Percentiles rank a stretch among this genome's conserved stretches.
These are phyloP conservation scores for Lentinula novae-zelandiae DNA, from an alignment of 1,284 basidiomycete genomes.

Conservation along the genomic window DNA sequence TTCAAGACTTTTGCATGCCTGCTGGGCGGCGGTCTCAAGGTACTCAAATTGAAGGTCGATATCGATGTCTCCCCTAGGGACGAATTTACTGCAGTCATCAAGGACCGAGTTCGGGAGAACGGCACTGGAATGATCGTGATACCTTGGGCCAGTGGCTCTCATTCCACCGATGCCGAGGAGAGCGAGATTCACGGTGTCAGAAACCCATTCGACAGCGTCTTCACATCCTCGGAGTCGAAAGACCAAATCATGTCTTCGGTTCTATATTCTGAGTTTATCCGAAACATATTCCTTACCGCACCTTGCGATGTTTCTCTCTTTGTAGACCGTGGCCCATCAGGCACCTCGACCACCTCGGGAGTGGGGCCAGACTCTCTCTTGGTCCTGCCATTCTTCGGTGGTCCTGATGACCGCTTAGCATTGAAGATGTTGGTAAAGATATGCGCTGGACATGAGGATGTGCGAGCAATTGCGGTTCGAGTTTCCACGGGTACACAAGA, in stretches of 20 bases:
- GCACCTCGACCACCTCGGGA: conserved; percentile 20
- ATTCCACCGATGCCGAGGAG: conserved; percentile 21
- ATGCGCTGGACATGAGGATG: conserved; percentile 51
- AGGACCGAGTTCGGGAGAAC: conserved; percentile 55
- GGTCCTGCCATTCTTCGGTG: conserved; percentile 87
- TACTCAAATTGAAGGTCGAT: conserved; percentile 52
- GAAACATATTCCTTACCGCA: conserved; percentile 70
- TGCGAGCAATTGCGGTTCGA: conserved; percentile 70
- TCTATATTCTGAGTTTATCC: conserved; percentile 76
- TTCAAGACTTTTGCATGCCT: conserved; percentile 75
- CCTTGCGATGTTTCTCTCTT: conserved; percentile 76
- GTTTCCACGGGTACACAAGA: conserved; percentile 40
- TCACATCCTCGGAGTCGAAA: conserved; percentile 29
- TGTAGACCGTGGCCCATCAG: conserved; percentile 54
- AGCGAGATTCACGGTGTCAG: conserved; percentile 24
- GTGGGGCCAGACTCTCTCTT: conserved; percentile 54
- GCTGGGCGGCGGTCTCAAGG: conserved; percentile 2
- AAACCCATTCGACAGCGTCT: conserved; percentile 62
- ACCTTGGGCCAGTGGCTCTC: conserved; percentile 59
- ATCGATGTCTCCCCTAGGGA: conserved; percentile 66
- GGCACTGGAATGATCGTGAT: conserved; percentile 75
- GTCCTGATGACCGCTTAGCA: conserved; percentile 87
- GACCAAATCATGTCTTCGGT: conserved; percentile 44
- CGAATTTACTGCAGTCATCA: conserved; percentile 68
- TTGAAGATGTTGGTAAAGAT: conserved; percentile 78